Base-by-base conservation (phyloP, 352 stramenopile genomes). In the Phytophthora crassamura region DNA sequence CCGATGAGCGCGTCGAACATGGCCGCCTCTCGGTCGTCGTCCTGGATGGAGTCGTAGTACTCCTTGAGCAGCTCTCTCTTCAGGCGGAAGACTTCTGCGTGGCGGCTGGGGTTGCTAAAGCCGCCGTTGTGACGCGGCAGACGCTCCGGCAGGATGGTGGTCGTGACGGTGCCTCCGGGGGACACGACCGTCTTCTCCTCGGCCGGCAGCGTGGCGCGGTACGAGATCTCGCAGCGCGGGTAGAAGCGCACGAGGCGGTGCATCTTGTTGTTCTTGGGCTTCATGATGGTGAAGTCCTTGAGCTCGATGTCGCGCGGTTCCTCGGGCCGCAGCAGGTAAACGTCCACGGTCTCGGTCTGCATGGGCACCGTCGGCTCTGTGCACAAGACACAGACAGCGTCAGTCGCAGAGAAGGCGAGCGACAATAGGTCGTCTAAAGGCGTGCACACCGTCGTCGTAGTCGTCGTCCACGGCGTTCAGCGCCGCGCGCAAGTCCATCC, bases 281-380 rank as follows among this genome's bases (percentile, higher is more conserved):
- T 91, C 74, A 90, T 89, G 72, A 90, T 90, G 32, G 85, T 94
- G 42, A 92, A 88, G 69, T 92, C 82, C 52, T 92, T 89, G 59
- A 90, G 76, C 49, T 86, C 80, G 30, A 89, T 75, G 45, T 77
- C 78, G 41, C 83, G 83, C 34, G 75, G 63, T 28, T 88, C 82
- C 53, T 91, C 83, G 5, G 83, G 84, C 18, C 77, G 67, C 33
- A 94, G 54, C 39, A 94, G 57, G 61, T 94, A 94, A 41, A 92
- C 85, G 58, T 90, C 80, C 51, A 94, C 78, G 49, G 53, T 74
- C 60, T 94, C 85, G 14, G 62, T 83, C 55, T 89, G 67, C 7
- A 52, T 86, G 5, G 25, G 32, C 5, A 64, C 55, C 28, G 62
- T 59, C 5, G 47, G 54, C 45, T 74, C 50, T 68, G 35, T 25